A percentile compares a stretch with the other conserved stretches of the same genome.
phyloP scores from a whole-genome alignment of 257 asterid species.

The Plantago elongata region DNA sequence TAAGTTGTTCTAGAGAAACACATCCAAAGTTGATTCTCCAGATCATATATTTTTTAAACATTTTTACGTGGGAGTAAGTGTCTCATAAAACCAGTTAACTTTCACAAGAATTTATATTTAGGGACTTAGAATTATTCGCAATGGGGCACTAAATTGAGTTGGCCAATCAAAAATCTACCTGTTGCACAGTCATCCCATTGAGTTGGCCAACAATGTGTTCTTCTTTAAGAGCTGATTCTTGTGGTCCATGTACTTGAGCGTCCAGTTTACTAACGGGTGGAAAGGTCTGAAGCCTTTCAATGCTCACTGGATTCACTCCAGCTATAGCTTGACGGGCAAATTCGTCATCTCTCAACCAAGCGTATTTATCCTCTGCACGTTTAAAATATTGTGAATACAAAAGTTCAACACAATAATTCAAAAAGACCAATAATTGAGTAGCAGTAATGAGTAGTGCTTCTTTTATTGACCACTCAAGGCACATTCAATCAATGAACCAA shows the following conservation, averaged over 20 bases:
- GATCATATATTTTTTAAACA: too few relatives aligned
- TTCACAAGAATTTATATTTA: too few relatives aligned
- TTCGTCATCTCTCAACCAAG: constrained; percentile 95
- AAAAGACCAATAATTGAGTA: not conserved
- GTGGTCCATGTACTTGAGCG: constrained; percentile 66
- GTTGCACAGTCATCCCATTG: constrained; percentile 80
- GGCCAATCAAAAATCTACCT: constrained; percentile 38
- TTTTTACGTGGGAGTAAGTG: too few relatives aligned
- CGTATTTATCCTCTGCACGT: constrained; percentile 75
- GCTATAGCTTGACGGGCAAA: constrained; percentile 90
- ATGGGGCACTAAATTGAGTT: not conserved
- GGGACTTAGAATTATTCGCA: not conserved
- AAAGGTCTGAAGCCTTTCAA: constrained; percentile 65
- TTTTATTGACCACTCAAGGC: not conserved
- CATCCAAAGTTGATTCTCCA: too few relatives aligned
- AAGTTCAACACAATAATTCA: not conserved
- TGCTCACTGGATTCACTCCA: constrained; percentile 80
- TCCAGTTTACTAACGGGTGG: constrained; percentile 90
- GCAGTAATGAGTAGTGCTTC: not conserved
- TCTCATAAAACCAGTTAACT: too few relatives aligned
- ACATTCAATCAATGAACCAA: too few relatives aligned
- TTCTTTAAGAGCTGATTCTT: constrained; percentile 80
- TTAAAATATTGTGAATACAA: constrained; percentile 11
- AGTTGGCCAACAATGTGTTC: constrained; percentile 73
- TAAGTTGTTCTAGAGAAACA: too few relatives aligned